Base-by-base conservation (phyloP, 768 basidiomycete species). In the Xerocomellus amylosporus region DNA sequence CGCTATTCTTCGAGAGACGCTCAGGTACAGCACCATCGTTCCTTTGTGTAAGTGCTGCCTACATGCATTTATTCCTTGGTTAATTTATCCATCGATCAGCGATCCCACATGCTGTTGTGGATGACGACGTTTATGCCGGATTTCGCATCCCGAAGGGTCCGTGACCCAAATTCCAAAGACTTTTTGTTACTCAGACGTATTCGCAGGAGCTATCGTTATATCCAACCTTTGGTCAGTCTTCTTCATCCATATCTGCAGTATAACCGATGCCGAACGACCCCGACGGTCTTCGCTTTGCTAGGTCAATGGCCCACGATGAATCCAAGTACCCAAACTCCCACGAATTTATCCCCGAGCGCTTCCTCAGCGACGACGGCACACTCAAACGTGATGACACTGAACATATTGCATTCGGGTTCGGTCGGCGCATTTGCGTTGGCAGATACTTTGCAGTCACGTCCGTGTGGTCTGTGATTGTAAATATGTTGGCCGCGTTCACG, bases 81-180 rank as follows among this genome's bases (percentile, higher is more conserved):
- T 31, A 5, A 47, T 34, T 41, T n/a, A 7, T 19, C 4, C 5
- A 8, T 48, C 36, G 1, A 33, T 28, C 24, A 66, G 73, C 66
- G 0, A 37, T 73, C 12, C 66, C 73, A 8, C 74, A 72, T 54
- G 49, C 60, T 20, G 49, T 62, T 8, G 74, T 75, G 1, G 55
- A 73, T 22, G 77, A 79, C 33, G 79, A 80, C 31, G 50, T 72
- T 7, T 80, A 78, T 54, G 66, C 70, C 31, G 75, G 77, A n/a
- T 79, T 77, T 51, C 65, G 75, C 8, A 85, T 86, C 44, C 84
- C 84, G 5, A 74, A 75, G 55, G 64, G 64, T 66, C 22, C 33
- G 46, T 24, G 13, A 7, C 12, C 14, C 31, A 38, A 20, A 38
- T 37, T 31, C 20, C 6, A 15, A 4, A 0, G 13, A 33, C n/a